Conservation (phyloP, 2,329 filamentous ascomycete species). For the Claviceps humidiphila region DNA sequence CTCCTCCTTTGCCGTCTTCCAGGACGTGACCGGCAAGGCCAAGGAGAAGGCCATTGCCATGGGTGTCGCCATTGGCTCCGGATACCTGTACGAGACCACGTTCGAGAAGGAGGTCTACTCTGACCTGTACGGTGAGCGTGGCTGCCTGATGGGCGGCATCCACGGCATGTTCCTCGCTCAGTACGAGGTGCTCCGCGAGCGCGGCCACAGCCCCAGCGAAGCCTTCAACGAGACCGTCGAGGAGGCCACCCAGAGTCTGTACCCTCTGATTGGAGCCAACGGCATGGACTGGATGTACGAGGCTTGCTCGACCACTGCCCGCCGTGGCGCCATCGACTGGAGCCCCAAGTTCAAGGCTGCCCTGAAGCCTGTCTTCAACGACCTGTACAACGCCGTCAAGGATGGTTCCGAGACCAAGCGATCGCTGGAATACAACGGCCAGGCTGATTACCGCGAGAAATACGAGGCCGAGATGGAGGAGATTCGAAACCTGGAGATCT, state of each 20-base stretch:
- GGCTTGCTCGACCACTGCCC: slow-evolving; percentile 96
- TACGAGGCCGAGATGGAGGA: slow-evolving; percentile 98
- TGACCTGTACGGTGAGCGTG: slow-evolving; percentile 98
- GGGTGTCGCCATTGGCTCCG: slow-evolving; percentile 90
- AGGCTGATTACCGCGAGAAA: slow-evolving; percentile 89
- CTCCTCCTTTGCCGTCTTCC: slow-evolving; percentile 95
- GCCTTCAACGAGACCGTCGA: slow-evolving; percentile 99
- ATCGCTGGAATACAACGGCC: slow-evolving; percentile 93
- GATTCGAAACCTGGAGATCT: slow-evolving; percentile 97
- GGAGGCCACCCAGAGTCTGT: slow-evolving; percentile 95
- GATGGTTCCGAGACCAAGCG: slow-evolving; percentile 90
- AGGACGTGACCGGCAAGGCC: slow-evolving; percentile 95
- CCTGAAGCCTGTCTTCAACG: slow-evolving; percentile 97
- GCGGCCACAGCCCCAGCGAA: slow-evolving; percentile 92
- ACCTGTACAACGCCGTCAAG: slow-evolving; percentile 86
- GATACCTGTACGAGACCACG: slow-evolving; percentile 99
- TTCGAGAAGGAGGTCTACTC: slow-evolving; percentile 99
- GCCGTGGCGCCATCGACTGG: slow-evolving; percentile 98
- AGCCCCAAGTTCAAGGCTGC: slow-evolving; percentile 92
- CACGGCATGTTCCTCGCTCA: slow-evolving; percentile 99
- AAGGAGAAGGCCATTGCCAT: slow-evolving; percentile 96
- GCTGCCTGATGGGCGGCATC: slow-evolving; percentile 99
- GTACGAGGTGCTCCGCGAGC: slow-evolving; percentile 99
- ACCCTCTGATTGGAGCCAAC: slow-evolving; percentile 92
- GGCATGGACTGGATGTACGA: slow-evolving; percentile 99